Base-by-base conservation (phyloP, 768 basidiomycete genomes). In the Neoboletus subvelutipes region DNA sequence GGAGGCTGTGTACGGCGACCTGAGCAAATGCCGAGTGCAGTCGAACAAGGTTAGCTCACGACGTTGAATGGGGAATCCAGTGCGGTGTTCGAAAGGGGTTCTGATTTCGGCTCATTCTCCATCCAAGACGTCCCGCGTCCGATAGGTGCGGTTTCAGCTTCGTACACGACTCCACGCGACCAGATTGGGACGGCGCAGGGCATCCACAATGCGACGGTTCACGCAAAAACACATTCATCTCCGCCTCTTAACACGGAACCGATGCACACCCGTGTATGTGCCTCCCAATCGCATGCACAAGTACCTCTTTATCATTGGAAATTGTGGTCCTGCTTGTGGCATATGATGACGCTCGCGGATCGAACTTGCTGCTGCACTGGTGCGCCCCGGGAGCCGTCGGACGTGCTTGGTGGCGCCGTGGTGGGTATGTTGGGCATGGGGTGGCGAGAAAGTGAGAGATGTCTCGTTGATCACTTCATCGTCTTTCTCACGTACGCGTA, bases 1-100 rank as follows among this genome's bases (percentile, higher is more conserved):
- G 20, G 9, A 36, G 37, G 66, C 60, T 56, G 64, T 60, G 66
- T 55, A 28, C 69, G 65, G 68, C 10, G 54, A 61, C 50, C 56
- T 61, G 58, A 52, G 18, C 29, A 8, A 46, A 63, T 12, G n/a
- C 65, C 61, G 59, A 52, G 29, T 33, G 42, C 64, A 64, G 40
- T 51, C 40, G 52, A 52, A 71, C 71, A 72, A 72, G 71, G 71
- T 72, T 72, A 72, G 64, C 70, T 73, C 55, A 37, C 6, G 54
- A 49, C 33, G 43, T 54, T 39, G 54, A 47, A 60, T 57, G 64
- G 64, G 65, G 66, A 63, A 56, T 63, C 52, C 43, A 50, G 26
- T 52, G 62, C 57, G 39, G 57, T 59, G 52, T 54, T 46, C 56
- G 47, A 62, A 62, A 63, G 52, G 56, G 52, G 60, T 31, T 42